Conservation (phyloP, 208 protist genomes). For the Herpetomonas muscarum region DNA sequence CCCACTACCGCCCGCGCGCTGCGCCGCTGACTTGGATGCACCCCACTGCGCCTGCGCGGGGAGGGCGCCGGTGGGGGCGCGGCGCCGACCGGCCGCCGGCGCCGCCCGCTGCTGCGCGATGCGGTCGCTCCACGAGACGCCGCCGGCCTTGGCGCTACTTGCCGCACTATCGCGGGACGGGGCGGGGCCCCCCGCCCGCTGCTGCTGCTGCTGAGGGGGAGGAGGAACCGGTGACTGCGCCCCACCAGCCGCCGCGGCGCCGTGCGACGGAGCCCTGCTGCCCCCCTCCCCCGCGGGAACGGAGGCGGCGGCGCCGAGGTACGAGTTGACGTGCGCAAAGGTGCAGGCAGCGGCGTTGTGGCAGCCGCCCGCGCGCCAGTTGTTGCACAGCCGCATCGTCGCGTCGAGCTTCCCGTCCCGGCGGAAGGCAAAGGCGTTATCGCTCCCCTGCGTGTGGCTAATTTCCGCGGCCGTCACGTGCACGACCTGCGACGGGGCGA, state of each 20-base stretch:
- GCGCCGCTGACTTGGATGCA: no score
- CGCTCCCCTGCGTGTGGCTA: slow-evolving; percentile 76
- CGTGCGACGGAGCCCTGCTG: background rate
- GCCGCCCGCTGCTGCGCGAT: background rate
- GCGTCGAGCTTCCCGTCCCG: slow-evolving; percentile 61
- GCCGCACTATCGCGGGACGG: no score
- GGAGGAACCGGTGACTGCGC: no score
- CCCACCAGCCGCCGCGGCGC: background rate
- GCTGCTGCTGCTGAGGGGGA: no score
- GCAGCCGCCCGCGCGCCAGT: slow-evolving; percentile 72
- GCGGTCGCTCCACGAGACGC: background rate
- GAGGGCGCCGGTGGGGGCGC: background rate
- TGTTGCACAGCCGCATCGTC: slow-evolving; percentile 63
- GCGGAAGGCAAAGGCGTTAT: slow-evolving; percentile 58
- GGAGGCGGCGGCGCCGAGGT: slow-evolving; percentile 35
- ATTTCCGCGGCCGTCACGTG: slow-evolving; percentile 65
- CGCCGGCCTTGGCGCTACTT: no score
- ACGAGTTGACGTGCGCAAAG: slow-evolving; percentile 59
- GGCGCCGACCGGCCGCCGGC: background rate
- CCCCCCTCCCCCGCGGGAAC: slow-evolving; percentile 3
- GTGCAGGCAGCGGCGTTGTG: slow-evolving; percentile 69
- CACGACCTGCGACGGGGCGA: slow-evolving; percentile 27
- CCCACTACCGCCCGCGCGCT: background rate
- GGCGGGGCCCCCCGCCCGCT: no score
- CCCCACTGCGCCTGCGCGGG: background rate